These are phyloP conservation scores for Suhomyces vadensis DNA, from an alignment of 805 yeast genomes.

Conservation along the genomic window DNA sequence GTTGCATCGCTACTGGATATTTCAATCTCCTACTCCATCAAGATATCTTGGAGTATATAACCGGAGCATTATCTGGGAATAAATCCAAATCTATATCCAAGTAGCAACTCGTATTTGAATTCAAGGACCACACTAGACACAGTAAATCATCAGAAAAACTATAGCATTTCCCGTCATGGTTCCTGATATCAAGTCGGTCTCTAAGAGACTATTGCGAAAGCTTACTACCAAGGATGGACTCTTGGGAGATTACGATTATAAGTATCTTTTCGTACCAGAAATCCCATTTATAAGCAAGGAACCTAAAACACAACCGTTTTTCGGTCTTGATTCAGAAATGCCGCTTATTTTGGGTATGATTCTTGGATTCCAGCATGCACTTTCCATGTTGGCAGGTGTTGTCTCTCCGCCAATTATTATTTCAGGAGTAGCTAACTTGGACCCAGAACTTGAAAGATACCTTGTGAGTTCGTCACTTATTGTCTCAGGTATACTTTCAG, in stretches of 20 bases:
- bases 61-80: too few species aligned
- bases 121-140: too few species aligned
- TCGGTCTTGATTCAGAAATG: constrained; percentile 75
- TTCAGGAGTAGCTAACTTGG: constrained; percentile 60
- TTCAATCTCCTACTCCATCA: too few species aligned
- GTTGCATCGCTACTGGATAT: too few species aligned
- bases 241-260: constrained; percentile 86
- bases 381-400: constrained; percentile 91
- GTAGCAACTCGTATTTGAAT: too few species aligned
- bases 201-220: constrained; percentile 35
- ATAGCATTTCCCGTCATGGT: too few species aligned
- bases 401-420: constrained; percentile 82
- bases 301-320: constrained; percentile 71
- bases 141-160: too few species aligned
- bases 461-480: constrained; percentile 41
- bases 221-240: constrained; percentile 77
- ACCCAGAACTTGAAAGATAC: constrained; percentile 37
- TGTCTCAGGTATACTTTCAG: constrained; percentile 55
- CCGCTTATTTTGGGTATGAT: constrained; percentile 77
- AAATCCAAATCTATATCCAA: too few species aligned
- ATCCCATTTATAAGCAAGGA: constrained; percentile 60
- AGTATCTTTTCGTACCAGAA: constrained; percentile 74
- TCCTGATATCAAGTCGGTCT: constrained; percentile 15
- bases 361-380: constrained; percentile 83
- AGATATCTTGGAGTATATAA: too few species aligned